phyloP scores from a whole-genome alignment of 2,329 filamentous ascomycete genomes.

The Scedosporium apiospermum region DNA sequence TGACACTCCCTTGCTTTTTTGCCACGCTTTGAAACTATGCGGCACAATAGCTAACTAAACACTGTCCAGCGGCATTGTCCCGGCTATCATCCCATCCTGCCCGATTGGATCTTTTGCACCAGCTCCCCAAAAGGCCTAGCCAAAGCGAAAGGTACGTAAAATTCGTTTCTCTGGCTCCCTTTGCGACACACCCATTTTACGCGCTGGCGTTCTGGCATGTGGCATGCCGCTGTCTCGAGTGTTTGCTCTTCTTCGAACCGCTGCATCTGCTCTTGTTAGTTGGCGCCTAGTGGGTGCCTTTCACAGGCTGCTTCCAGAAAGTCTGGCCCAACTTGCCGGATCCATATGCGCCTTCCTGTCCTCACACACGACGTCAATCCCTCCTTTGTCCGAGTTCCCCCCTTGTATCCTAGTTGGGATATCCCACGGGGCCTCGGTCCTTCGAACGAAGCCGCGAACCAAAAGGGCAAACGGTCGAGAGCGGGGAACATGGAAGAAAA shows the following conservation, averaged over 20 bases:
- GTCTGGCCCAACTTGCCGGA: too few species aligned
- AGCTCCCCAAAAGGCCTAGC: neutral
- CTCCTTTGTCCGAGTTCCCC: too few species aligned
- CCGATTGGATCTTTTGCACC: neutral
- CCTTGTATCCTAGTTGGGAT: too few species aligned
- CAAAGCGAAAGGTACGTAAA: neutral
- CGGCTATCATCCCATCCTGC: neutral
- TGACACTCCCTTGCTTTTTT: neutral
- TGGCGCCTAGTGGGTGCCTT: too few species aligned
- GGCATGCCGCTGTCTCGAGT: too few species aligned
- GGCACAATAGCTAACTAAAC: neutral
- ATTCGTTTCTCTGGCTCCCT: neutral
- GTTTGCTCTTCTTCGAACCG: too few species aligned
- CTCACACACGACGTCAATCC: too few species aligned
- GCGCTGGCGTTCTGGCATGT: neutral
- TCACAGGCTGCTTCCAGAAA: too few species aligned
- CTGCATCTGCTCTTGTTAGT: too few species aligned
- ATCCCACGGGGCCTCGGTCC: too few species aligned
- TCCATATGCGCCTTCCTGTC: too few species aligned
- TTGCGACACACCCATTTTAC: neutral
- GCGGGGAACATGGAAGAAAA: neutral
- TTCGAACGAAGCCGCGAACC: too few species aligned
- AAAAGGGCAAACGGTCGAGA: neutral
- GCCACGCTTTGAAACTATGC: neutral
- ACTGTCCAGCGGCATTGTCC: neutral